Base-by-base conservation (phyloP, 768 basidiomycete species). In the Leccinellum albellum region DNA sequence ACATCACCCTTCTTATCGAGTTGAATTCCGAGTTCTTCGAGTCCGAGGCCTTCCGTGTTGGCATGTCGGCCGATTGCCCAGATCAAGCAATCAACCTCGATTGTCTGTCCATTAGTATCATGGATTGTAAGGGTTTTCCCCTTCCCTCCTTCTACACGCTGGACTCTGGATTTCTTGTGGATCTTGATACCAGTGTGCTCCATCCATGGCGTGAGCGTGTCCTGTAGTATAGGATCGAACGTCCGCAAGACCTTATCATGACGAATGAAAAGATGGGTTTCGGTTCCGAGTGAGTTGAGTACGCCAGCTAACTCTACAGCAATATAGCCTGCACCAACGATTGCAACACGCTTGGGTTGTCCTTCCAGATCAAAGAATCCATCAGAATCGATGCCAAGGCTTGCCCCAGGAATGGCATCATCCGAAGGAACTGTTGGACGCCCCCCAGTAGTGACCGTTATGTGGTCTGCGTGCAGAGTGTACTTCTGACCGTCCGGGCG, bases 301-400 rank as follows among this genome's bases (percentile, higher is more conserved):
- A 99, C 84, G 20, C 97, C 97, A 5, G 96, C 93, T 47, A 99
- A 85, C 74, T 99, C 97, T 59, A 98, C 91, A 17, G 94, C 94
- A 64, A 99, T 98, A 72, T 99, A 99, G 1, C 97, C 97, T 14
- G 97, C 97, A 47, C 97, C 97, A 44, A 98, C 87, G 54, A 98
- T 88, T 3, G 88, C 95, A 29, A 97, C 94, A 56, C 94, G 84
- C 74, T 88, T 91, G 9, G 97, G 97, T 71, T 96, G 94, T 51
- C 88, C 82, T 62, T 85, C 84, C 46, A 99, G 83, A 46, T 85
- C 91, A 66, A 99, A 99, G 79, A 99, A 99, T 3, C 94, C 95
- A 71, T 99, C 97, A 9, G 93, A 96, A 74, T 87, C 79, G 62
- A 93, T 96, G 26, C 95, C 97, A 45, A 91, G 81, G 37, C 85